These are phyloP conservation scores for Aspergillaceae sp. DNA, from an alignment of 2,329 filamentous ascomycete species.

Conservation along the genomic window DNA sequence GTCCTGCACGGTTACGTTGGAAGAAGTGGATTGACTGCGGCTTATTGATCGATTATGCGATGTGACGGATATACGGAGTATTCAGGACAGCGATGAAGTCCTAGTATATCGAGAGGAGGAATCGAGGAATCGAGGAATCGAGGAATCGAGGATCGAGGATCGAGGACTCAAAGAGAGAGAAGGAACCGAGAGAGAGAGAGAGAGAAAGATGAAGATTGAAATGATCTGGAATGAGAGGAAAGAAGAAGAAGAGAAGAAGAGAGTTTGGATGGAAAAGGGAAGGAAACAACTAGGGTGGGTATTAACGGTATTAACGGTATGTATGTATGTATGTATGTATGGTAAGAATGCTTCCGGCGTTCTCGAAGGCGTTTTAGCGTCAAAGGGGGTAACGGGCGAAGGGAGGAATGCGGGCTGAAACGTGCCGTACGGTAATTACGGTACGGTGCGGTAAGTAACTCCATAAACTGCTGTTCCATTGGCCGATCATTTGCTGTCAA, in stretches of 20 bases:
- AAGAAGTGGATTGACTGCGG: constrained; percentile 4
- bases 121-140: no score
- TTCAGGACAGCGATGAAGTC: not conserved
- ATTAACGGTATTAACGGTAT: no score
- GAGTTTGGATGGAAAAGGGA: not conserved
- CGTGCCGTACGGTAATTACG: not conserved
- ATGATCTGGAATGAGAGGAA: no score
- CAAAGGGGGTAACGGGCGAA: not conserved
- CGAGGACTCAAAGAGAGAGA: not conserved
- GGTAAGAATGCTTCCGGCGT: not conserved
- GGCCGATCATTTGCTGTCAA: constrained; percentile 9
- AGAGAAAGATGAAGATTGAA: not conserved
- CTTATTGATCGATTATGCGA: not conserved
- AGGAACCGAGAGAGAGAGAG: not conserved
- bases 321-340: not conserved
- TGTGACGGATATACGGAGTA: not conserved
- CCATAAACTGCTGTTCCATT: constrained; percentile 7
- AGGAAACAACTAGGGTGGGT: not conserved
- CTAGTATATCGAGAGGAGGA: no score
- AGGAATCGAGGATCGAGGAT: not conserved
- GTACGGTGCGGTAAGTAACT: not conserved
- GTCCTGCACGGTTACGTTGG: constrained; percentile 30
- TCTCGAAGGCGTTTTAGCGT: not conserved
- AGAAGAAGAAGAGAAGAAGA: not conserved
- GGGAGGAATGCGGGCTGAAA: not conserved